These are phyloP conservation scores for Ascomycota sp. DNA, from an alignment of 2,329 filamentous ascomycete species.

Conservation along the genomic window DNA sequence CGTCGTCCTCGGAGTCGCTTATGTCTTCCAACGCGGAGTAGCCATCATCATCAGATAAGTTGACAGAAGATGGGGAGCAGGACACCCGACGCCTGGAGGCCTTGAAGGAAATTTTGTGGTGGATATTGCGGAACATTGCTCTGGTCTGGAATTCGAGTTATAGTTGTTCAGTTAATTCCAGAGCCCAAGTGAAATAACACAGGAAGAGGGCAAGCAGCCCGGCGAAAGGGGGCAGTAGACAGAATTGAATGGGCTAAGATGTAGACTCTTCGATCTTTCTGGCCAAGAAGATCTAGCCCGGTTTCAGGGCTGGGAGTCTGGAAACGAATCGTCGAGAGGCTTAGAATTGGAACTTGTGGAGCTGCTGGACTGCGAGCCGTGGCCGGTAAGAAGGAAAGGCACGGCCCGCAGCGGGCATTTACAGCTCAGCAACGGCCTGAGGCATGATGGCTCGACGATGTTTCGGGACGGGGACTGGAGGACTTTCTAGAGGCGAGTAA, in stretches of 20 bases:
- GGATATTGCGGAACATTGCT: slow-evolving; percentile 30
- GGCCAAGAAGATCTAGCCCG: too few species aligned
- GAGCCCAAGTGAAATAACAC: neutral
- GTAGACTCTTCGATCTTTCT: slow-evolving; percentile 13
- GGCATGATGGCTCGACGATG: slow-evolving; percentile 50
- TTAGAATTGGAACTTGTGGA: slow-evolving; percentile 38
- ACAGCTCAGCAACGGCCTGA: slow-evolving; percentile 74
- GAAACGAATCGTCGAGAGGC: slow-evolving; percentile 41
- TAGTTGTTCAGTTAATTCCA: neutral
- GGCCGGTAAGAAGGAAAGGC: slow-evolving; percentile 14
- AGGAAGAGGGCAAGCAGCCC: slow-evolving; percentile 6
- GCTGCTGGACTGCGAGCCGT: slow-evolving; percentile 67
- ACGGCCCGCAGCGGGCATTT: slow-evolving; percentile 62
- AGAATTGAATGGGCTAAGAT: slow-evolving; percentile 14
- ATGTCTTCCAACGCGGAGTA: slow-evolving; percentile 63
- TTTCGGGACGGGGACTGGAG: slow-evolving; percentile 23
- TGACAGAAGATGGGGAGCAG: slow-evolving; percentile 29
- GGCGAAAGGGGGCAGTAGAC: slow-evolving; percentile 9
- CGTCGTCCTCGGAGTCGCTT: slow-evolving; percentile 53
- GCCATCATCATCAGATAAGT: slow-evolving; percentile 46
- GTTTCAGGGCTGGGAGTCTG: slow-evolving; percentile 28
- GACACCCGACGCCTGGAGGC: slow-evolving; percentile 25
- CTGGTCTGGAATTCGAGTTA: neutral
- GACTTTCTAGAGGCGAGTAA: slow-evolving; percentile 3
- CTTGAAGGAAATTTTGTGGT: slow-evolving; percentile 24